A percentile compares a stretch with the other conserved stretches of the same genome.
Evolutionary conservation across 352 stramenopile genomes (phyloP).

Genomic region (Pythium folliculosum): DNA sequence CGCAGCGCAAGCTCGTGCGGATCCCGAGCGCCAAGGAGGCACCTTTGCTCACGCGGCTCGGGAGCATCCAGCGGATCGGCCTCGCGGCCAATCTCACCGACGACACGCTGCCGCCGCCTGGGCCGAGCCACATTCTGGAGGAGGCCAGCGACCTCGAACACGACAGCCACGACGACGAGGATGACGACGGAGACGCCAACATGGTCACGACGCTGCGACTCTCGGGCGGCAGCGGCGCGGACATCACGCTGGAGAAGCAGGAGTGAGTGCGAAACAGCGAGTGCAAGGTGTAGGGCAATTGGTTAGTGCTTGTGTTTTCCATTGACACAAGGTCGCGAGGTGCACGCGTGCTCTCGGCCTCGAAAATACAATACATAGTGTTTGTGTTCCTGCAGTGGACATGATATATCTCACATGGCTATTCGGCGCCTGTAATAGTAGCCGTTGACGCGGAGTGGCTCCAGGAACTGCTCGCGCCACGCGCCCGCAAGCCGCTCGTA

Average conservation of each 20-base stretch:
- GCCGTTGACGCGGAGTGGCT: no score
- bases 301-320: background rate
- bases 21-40: slow-evolving; percentile 38
- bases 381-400: no score
- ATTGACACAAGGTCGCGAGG: background rate
- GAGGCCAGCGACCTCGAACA: slow-evolving; percentile 19
- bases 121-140: slow-evolving; percentile 18
- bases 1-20: slow-evolving; percentile 30
- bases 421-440: no score
- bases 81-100: slow-evolving; percentile 20
- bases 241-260: slow-evolving; percentile 9
- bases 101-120: background rate
- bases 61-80: slow-evolving; percentile 67
- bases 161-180: slow-evolving; percentile 32
- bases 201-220: slow-evolving; percentile 1
- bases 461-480: no score
- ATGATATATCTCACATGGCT: no score
- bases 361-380: no score
- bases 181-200: slow-evolving; percentile 7
- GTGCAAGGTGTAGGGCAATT: no score
- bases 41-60: slow-evolving; percentile 60
- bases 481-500: no score
- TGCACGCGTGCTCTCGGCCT: background rate
- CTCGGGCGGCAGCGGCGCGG: background rate
- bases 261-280: background rate